These are phyloP conservation scores for Phlebiopsis gigantea DNA, from an alignment of 768 basidiomycete species.

Conservation along the genomic window DNA sequence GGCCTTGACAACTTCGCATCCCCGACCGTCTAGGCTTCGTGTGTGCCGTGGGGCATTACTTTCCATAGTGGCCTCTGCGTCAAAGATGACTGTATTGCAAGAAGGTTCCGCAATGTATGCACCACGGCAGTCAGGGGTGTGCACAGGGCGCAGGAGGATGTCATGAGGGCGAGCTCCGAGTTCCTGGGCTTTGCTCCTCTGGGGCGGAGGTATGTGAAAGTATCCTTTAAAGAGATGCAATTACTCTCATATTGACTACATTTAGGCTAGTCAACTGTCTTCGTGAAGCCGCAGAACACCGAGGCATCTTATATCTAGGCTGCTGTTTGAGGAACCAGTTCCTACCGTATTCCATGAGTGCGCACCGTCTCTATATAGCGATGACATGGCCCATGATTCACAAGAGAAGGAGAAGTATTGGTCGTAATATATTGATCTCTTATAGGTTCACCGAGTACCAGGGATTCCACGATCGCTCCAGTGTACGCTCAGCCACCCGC, in stretches of 20 bases:
- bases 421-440: too few species aligned
- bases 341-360: too few species aligned
- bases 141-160: neutral
- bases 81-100: neutral
- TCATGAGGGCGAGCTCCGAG: too few species aligned
- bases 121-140: neutral
- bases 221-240: neutral
- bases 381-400: too few species aligned
- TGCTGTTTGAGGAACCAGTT: neutral
- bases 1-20: too few species aligned
- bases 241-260: neutral
- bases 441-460: too few species aligned
- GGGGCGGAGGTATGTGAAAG: neutral
- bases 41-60: neutral
- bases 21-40: neutral
- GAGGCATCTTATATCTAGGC: neutral
- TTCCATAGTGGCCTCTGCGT: neutral
- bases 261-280: neutral
- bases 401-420: too few species aligned
- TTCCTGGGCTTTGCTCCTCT: neutral
- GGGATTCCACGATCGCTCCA: too few species aligned
- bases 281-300: neutral
- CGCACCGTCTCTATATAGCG: too few species aligned
- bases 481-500: too few species aligned
- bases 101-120: neutral